Evolutionary conservation across 345 rosid species (phyloP), one percentile per base, ranked within the genome.

Genomic region (Melastoma malabathricum): DNA sequence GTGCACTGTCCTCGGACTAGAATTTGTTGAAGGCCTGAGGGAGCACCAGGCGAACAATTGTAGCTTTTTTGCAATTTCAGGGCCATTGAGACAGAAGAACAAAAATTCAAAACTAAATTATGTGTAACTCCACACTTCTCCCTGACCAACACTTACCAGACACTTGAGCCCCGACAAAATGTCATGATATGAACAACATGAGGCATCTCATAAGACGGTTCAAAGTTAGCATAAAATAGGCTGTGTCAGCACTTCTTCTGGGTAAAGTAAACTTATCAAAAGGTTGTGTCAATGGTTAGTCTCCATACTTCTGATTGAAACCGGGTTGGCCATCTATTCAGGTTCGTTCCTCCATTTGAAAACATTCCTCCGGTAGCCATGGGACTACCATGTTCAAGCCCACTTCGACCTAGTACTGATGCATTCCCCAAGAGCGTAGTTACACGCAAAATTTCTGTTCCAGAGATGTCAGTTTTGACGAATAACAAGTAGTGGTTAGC

Each of bases 371-470:
- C 87, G 44, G 92, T 74, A 68, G 87, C 61, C 79, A 84, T 73
- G 77, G 95, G 88, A 81, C 82, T 84, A 75, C 78, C 87, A 74
- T 79, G 93, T 71, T 87, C 96, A 80, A 87, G 75, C 76, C 87
- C 89, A 82, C 78, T 84, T 82, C 82, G 96, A 72, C 98, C 87
- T 73, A 92, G 75, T 80, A 84, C 84, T 76, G 95, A 82, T 15
- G 98, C 98, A 84, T 87, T 87, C 96, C 77, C 95, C 96, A 92
- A 84, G 73, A 84, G 83, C 58, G 95, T 75, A 58, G 96, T 90
- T 80, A 90, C 96, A 84, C 90, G 94, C 90, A 80, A 72, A 64
- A 89, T 89, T 78, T 89, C 94, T 86, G 97, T 81, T 89, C 70
- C 90, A 86, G 86, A 34, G 80, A 86, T 78, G 86, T 89, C 88